Evolutionary conservation across 1,139 yeast genomes (phyloP).

Genomic region (Zygosaccharomyces pseudobailii): DNA sequence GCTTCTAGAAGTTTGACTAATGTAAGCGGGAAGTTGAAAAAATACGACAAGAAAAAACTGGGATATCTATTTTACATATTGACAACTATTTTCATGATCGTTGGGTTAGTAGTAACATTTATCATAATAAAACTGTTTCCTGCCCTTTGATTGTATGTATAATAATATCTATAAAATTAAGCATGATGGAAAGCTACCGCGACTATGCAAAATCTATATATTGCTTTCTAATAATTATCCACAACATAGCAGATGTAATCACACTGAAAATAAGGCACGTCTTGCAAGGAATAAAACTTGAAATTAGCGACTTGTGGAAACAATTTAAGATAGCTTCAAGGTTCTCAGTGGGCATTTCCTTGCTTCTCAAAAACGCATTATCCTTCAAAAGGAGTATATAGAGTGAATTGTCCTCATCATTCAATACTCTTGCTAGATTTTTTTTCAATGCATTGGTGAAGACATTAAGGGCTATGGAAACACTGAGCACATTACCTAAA

Average conservation of each 20-base stretch:
- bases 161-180: neutral
- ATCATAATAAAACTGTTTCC: constrained; percentile 37
- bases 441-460: constrained; percentile 13
- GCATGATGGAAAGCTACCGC: neutral
- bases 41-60: constrained; percentile 32
- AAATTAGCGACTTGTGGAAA: constrained; percentile 5
- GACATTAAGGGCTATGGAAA: constrained; percentile 35
- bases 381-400: constrained; percentile 5
- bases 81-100: constrained; percentile 27
- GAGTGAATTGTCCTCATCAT: constrained; percentile 5
- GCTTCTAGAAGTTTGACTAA: constrained; percentile 35
- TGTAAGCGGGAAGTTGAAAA: constrained; percentile 30
- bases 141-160: constrained; percentile 29
- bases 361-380: constrained; percentile 7
- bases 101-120: constrained; percentile 33
- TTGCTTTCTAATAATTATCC: constrained; percentile 3
- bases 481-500: constrained; percentile 39
- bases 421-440: neutral
- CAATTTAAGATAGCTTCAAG: constrained; percentile 2
- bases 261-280: constrained; percentile 5
- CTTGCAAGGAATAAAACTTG: constrained; percentile 8
- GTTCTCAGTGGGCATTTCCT: constrained; percentile 4
- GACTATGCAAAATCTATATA: neutral
- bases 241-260: constrained; percentile 1
- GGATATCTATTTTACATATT: constrained; percentile 34